These are phyloP conservation scores for Talinum fruticosum DNA, from an alignment of 148 eudicot species.

Conservation along the genomic window DNA sequence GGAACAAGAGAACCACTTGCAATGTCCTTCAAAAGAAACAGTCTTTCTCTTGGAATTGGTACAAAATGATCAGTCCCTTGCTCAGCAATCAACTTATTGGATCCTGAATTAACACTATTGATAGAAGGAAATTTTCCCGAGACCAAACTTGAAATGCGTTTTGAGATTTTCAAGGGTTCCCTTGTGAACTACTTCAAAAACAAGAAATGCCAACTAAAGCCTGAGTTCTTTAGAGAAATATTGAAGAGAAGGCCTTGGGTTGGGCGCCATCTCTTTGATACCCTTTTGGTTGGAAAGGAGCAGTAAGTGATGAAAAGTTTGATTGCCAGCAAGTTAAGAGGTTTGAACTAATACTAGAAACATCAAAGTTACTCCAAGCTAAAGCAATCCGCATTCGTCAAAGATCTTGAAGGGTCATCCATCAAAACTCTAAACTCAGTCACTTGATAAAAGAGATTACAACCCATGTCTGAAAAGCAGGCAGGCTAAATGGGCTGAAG, in stretches of 20 bases:
- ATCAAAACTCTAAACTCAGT: constrained; percentile 44
- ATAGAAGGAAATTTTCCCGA: constrained; percentile 54
- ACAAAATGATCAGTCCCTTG: constrained; percentile 68
- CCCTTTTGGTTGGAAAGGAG: too few relatives aligned
- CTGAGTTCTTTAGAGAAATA: constrained; percentile 65
- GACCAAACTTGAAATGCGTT: constrained; percentile 47
- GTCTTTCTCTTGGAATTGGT: constrained; percentile 47
- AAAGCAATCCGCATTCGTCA: constrained; percentile 28
- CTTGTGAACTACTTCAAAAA: constrained; percentile 56
- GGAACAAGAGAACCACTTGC: constrained; percentile 55
- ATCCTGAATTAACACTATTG: constrained; percentile 75
- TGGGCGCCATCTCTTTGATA: constrained; percentile 58
- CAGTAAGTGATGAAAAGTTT: constrained; percentile 51
- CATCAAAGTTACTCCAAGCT: constrained; percentile 39
- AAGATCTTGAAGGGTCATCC: constrained; percentile 45
- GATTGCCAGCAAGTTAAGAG: constrained; percentile 70
- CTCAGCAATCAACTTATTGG: constrained; percentile 78
- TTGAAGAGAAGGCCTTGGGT: constrained; percentile 80
- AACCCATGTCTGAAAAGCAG: constrained; percentile 74
- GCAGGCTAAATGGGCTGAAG: constrained; percentile 70
- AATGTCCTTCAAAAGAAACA: constrained; percentile 66
- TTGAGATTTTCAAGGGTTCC: constrained; percentile 48
- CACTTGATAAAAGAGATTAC: constrained; percentile 52
- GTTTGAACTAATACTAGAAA: constrained; percentile 59
- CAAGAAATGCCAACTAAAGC: constrained; percentile 71